Base-by-base conservation (phyloP, 164 flowering plant genomes). In the Akebia trifoliata region DNA sequence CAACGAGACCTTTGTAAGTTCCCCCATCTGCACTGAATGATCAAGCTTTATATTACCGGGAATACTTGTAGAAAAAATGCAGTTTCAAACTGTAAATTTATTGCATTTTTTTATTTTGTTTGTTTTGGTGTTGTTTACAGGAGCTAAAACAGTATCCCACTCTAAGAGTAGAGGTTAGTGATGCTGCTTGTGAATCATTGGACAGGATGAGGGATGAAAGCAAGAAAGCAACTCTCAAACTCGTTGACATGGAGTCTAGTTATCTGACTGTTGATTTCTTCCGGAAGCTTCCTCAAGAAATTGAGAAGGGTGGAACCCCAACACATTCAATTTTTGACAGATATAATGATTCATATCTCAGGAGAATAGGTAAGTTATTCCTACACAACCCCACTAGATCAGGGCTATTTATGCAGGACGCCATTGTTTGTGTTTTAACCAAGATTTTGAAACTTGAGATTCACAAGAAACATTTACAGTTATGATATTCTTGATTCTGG, bases 251-350 rank as follows among this genome's bases (percentile, higher is more conserved):
- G 96, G 98, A 92, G 72, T 73, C 76, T 56, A 73, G 85, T 60
- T 92, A 92, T 61, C 77, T 92, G 61, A 92, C 98, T 6, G 93
- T 92, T 48, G 98, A 89, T 54, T 92, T 89, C 78, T 92, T 92
- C 81, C 76, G 98, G 56, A 89, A 89, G 85, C 93, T 92, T 70
- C 98, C 96, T 35, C 96, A 86, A 67, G 98, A 92, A 72, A 72
- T 83, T 40, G 98, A 89, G 65, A 89, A 89, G 76, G 98, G 98
- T 10, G 98, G 98, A 70, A 86, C 89, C 59, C 95, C 96, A 44
- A 79, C 95, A 15, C 89, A 80, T 64, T 92, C 98, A 18, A 79
- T 92, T 62, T 89, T 89, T 63, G 98, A 92, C 46, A 69, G 98
- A 79, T 92, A 92, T 59, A 89, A 85, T 62, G 98, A 92, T 60